Evolutionary conservation across 1,284 basidiomycete species (phyloP).

Genomic region (Meira miltonrushii): DNA sequence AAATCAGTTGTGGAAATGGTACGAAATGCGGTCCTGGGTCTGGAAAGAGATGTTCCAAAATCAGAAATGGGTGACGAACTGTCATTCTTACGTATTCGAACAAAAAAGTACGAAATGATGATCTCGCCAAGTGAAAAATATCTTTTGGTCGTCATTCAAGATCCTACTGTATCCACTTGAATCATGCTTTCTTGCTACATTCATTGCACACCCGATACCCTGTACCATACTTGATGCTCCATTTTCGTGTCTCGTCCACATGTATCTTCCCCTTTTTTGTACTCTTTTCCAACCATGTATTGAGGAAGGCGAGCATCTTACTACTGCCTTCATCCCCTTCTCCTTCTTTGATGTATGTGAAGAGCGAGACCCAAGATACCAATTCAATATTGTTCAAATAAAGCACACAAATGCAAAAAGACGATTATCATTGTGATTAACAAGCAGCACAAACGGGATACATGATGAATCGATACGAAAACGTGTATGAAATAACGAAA

Average conservation of each 20-base stretch:
- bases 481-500: neutral
- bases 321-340: too few relatives aligned
- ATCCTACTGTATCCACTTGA: slow-evolving; percentile 1
- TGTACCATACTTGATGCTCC: too few relatives aligned
- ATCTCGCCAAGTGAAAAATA: slow-evolving; percentile 50
- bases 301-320: too few relatives aligned
- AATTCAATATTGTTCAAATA: neutral
- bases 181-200: too few relatives aligned
- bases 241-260: too few relatives aligned
- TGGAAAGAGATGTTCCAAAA: slow-evolving; percentile 23
- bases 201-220: too few relatives aligned
- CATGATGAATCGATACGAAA: neutral
- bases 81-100: slow-evolving; percentile 40
- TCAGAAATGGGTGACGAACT: slow-evolving; percentile 38
- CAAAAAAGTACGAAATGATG: slow-evolving; percentile 46
- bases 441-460: too few relatives aligned
- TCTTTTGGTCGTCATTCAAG: slow-evolving; percentile 45
- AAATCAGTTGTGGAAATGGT: slow-evolving; percentile 36
- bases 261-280: too few relatives aligned
- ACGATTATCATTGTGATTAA: neutral
- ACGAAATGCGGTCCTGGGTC: slow-evolving; percentile 19
- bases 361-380: too few relatives aligned
- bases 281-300: too few relatives aligned
- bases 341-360: too few relatives aligned
- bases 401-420: neutral